Percentiles rank a stretch among this genome's conserved stretches.
Conservation (phyloP, 2,329 filamentous ascomycete genomes). For the Teratosphaeria pseudoeucalypti region DNA sequence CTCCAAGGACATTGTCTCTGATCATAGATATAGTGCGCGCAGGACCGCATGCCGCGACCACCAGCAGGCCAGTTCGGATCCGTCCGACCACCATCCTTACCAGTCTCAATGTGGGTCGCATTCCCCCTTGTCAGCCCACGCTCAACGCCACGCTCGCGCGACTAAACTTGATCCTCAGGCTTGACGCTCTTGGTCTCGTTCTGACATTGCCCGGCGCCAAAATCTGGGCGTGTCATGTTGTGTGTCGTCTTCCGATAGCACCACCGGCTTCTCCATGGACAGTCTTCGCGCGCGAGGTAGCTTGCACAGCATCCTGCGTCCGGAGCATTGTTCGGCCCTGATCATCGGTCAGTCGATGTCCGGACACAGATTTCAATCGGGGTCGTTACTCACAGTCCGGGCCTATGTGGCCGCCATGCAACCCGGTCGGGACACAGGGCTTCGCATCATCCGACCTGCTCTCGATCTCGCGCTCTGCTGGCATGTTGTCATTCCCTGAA, state of each 20-base stretch:
- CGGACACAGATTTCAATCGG: background rate
- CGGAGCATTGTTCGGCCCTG: background rate
- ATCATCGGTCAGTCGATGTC: background rate
- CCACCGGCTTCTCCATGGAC: background rate
- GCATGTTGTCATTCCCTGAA: background rate
- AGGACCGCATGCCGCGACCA: background rate
- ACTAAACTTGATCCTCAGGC: background rate
- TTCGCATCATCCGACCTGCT: background rate
- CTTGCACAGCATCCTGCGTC: background rate
- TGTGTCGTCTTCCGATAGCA: background rate
- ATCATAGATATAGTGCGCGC: background rate
- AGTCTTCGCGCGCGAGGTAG: background rate
- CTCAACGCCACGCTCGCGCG: background rate
- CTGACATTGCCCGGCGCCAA: background rate
- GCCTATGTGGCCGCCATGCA: background rate
- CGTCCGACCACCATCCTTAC: background rate
- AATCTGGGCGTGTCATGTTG: background rate
- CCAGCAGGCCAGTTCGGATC: background rate
- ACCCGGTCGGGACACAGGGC: background rate
- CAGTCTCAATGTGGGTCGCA: background rate
- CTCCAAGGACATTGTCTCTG: background rate
- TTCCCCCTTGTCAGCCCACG: background rate
- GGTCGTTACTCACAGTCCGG: background rate
- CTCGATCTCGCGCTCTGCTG: background rate
- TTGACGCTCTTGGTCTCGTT: background rate